Evolutionary conservation across 192 early-diverging fungal genomes (phyloP), one percentile per base, ranked within the genome.

Genomic region (Funneliformis geosporum): DNA sequence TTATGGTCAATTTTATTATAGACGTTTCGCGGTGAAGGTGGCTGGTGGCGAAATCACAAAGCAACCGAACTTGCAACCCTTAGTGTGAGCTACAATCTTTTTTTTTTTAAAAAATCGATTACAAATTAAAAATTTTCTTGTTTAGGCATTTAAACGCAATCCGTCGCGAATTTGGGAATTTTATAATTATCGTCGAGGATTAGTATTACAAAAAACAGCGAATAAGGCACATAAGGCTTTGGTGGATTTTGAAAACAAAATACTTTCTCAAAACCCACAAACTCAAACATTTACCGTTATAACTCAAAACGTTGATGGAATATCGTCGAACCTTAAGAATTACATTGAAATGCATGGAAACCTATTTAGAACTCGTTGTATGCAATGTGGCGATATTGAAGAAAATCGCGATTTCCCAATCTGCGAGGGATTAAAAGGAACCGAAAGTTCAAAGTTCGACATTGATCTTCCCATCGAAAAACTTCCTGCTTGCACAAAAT

Each of bases 141-240:
- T 25, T 75, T 27, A 80, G 79, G 73, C 72, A 18, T 80, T 80
- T 55, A 38, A n/a, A 44, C 18, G 3, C 3, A 80, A 80, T 75
- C 71, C 79, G 4, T 65, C 60, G 6, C 73, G 79, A 27, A 73
- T 80, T 28, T 80, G 79, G 79, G 76, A 80, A 50, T 80, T 80
- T 59, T 80, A 80, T 66, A 72, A 80, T 66, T 80, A 80, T 47
- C 75, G 79, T 27, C 79, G 79, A 23, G 73, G 75, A 64, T 72
- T 72, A 28, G 73, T 80, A 14, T 46, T 80, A 25, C 75, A 27
- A 44, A 80, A 55, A 38, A 10, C 60, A 60, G 59, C 73, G 14
- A 80, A 80, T 46, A 43, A 39, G 1, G 79, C 79, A 1, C 79
- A 80, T 42, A 80, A 80, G 46, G 79, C 79, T 11, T 27, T 80